Base-by-base conservation (phyloP, 192 early-diverging fungal species). In the Spizellomyces sp. region DNA sequence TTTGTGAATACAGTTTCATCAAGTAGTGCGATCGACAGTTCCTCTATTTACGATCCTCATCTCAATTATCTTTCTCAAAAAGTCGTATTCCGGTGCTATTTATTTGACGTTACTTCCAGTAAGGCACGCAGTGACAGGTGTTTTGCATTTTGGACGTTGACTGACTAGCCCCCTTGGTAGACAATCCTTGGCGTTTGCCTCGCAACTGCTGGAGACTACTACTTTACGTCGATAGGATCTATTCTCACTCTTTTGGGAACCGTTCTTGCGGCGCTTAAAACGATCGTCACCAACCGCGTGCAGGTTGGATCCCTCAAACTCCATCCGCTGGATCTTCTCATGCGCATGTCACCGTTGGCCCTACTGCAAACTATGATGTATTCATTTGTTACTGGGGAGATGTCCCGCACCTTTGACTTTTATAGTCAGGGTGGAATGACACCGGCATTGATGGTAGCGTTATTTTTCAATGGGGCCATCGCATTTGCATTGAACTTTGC, bases 401-500 rank as follows among this genome's bases (percentile, higher is more conserved):
- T 80, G 70, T 9, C 15, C 47, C 48, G 4, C 66, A 78, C 12
- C 62, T 54, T 54, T 19, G 27, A 36, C 0, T 36, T 36, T 36
- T 36, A 2, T 3, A 73, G 12, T 57, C 66, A 44, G 55, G 48
- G 68, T 19, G 27, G 27, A 36, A 36, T 36, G 27, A n/a, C 50
- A n/a, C 50, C 50, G 4, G 59, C 14, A 2, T 17, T 62, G 27
- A 62, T 77, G 6, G 45, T 79, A 50, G 92, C 90, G 0, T 79
- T 96, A 55, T 58, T 84, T 4, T 80, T 89, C 44, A 96, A 96
- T 68, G 93, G 93, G 1, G 69, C 83, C 10, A 85, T 95, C 69
- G 95, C 95, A 9, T 96, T 96, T 80, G 86, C 86, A 69, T 77
- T 96, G 9, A 96, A 96, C 76, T 80, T 90, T n/a, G 90, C 90